These are phyloP conservation scores for Daldinia sp. DNA, from an alignment of 2,329 filamentous ascomycete genomes.

Conservation along the genomic window DNA sequence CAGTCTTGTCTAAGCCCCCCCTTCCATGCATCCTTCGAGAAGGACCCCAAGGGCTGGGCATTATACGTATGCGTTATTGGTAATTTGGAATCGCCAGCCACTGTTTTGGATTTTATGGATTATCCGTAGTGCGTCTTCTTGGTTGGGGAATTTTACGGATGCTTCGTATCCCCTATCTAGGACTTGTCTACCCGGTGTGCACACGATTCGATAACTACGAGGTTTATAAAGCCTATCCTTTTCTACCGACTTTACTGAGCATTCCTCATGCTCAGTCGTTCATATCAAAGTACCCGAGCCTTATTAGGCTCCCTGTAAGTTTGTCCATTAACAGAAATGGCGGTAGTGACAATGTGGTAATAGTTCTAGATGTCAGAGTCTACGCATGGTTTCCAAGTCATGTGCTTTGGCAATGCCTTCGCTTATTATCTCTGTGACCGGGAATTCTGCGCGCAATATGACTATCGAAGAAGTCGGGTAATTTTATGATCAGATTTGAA, in stretches of 20 bases:
- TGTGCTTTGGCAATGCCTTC: conserved; percentile 12
- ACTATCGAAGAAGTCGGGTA: not conserved
- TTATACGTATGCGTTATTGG: not conserved
- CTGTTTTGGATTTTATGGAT: conserved; percentile 5
- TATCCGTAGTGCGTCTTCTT: not conserved
- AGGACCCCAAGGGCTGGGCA: conserved; percentile 16
- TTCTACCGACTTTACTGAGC: not conserved
- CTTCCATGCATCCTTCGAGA: conserved; percentile 38
- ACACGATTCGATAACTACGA: not conserved
- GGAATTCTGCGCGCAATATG: conserved; percentile 8
- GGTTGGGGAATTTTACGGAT: conserved; percentile 8
- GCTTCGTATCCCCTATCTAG: conserved; percentile 7
- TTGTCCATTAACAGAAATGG: not conserved
- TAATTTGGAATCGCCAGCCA: conserved; percentile 10
- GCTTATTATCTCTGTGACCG: conserved; percentile 15
- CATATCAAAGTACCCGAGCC: too few relatives aligned
- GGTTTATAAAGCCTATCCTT: not conserved
- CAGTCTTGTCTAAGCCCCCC: conserved; percentile 32
- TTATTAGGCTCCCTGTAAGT: not conserved
- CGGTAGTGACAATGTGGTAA: not conserved
- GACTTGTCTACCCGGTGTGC: not conserved
- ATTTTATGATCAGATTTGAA: not conserved
- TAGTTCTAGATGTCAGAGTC: conserved; percentile 2
- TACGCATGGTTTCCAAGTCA: conserved; percentile 1
- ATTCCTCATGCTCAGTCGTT: not conserved